Evolutionary conservation across 2,329 filamentous ascomycete species (phyloP).

Genomic region (Clarireedia homoeocarpa): DNA sequence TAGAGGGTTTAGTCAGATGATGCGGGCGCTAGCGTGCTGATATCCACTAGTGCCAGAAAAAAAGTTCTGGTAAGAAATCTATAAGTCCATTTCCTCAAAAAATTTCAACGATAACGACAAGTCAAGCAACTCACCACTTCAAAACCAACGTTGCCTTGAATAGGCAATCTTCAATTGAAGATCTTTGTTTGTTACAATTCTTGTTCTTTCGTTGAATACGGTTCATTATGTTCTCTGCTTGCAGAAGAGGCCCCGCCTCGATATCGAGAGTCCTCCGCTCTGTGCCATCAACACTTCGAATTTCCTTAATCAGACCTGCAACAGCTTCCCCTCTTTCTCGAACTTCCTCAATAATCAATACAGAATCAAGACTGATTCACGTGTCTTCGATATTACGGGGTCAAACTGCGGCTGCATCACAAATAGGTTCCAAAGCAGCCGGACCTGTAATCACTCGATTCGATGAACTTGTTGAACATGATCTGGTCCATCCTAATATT

Average conservation of each 20-base stretch:
- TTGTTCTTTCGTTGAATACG: neutral
- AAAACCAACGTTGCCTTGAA: neutral
- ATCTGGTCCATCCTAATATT: slow-evolving; percentile 27
- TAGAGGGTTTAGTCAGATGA: neutral
- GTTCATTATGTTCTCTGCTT: slow-evolving; percentile 27
- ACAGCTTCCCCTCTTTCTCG: slow-evolving; percentile 17
- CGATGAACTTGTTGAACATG: slow-evolving; percentile 24
- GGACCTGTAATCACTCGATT: slow-evolving; percentile 23
- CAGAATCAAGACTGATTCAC: slow-evolving; percentile 25
- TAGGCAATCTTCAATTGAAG: neutral
- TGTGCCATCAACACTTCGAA: slow-evolving; percentile 18
- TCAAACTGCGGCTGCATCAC: slow-evolving; percentile 8
- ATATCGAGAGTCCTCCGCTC: slow-evolving; percentile 24
- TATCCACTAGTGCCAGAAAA: neutral
- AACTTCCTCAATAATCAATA: slow-evolving; percentile 11
- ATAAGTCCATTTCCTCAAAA: neutral
- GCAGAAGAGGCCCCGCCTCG: slow-evolving; percentile 29
- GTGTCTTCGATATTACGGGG: slow-evolving; percentile 19
- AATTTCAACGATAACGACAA: neutral
- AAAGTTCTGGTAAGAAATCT: neutral
- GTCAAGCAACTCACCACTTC: neutral
- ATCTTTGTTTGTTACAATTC: neutral
- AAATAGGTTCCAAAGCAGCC: neutral
- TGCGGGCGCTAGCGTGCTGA: neutral
- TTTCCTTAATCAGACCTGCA: slow-evolving; percentile 23